Percentiles rank a stretch among this genome's conserved stretches.
Conservation (phyloP, 2,329 filamentous ascomycete species). For the Gliomastix tumulicola region DNA sequence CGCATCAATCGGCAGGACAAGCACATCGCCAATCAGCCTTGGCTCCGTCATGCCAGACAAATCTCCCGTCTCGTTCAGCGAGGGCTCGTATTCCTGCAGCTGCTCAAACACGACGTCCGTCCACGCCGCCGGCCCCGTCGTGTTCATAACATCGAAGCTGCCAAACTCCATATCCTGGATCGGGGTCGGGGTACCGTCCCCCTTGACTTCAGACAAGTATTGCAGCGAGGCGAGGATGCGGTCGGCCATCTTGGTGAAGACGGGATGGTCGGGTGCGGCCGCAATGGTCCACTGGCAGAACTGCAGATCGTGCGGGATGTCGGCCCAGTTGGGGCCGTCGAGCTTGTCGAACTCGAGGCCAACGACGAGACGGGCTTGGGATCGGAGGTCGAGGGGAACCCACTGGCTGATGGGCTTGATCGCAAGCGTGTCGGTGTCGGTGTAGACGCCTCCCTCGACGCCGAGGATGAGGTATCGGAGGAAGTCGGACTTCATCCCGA, state of each 20-base stretch:
- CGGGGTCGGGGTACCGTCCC: constrained; percentile 11
- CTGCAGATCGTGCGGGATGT: constrained; percentile 17
- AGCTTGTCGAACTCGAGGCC: constrained; percentile 20
- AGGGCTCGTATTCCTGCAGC: constrained; percentile 12
- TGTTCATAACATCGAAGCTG: constrained; percentile 18
- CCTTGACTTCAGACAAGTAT: constrained; percentile 17
- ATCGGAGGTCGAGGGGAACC: constrained; percentile 10
- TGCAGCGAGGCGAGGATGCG: constrained; percentile 15
- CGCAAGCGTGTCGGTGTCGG: constrained; percentile 51
- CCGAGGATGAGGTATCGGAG: constrained; percentile 15
- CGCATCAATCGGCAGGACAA: constrained; percentile 1
- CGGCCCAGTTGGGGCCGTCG: constrained; percentile 12
- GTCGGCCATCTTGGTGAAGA: constrained; percentile 16
- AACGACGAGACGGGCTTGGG: constrained; percentile 13
- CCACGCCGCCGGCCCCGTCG: constrained; percentile 20
- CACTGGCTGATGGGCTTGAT: constrained; percentile 37
- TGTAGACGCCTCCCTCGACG: constrained; percentile 7
- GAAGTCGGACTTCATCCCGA: constrained; percentile 18
- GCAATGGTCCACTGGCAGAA: constrained; percentile 26
- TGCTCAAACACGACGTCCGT: constrained; percentile 20
- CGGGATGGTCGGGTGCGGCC: constrained; percentile 17
- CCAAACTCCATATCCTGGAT: neutral
- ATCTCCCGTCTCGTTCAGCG: constrained; percentile 4
- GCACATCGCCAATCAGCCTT: constrained; percentile 1
- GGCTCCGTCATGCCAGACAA: constrained; percentile 1